Base-by-base conservation (phyloP, 768 basidiomycete genomes). In the Auriscalpium vulgare region DNA sequence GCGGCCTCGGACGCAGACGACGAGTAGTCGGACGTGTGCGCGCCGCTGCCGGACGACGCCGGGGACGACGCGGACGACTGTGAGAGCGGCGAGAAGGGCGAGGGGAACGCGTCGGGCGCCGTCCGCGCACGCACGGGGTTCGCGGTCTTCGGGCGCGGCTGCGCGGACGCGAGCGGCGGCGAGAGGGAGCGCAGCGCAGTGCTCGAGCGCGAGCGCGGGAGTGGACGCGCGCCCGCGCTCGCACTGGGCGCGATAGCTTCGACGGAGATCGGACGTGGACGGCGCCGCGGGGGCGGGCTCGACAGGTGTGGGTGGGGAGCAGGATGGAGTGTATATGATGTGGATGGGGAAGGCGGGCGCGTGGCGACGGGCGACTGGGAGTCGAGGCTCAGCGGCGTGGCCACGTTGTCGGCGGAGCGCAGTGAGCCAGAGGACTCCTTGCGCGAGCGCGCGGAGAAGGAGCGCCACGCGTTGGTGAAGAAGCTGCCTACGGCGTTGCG, bases 381-480 rank as follows among this genome's bases (percentile, higher is more conserved):
- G 13, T 8, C 40, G 47, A 13, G 43, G 36, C 6, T 40, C 2
- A 10, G 16, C 2, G 16, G 37, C 16, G 16, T 37, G 50, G 11
- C 14, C 16, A 1, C 14, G 11, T 43, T 10, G 2, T 43, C 40
- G 17, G 19, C 17, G 23, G 61, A 57, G 47, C 54, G 56, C 14
- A 57, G 16, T 10, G 61, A 62, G 17, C 50, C 34, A 5, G 53
- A 29, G 11, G 59, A 62, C 4, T 43, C 40, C 17, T 8, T 43
- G 14, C 40, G 40, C 13, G 14, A 13, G 1, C 40, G 40, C 13
- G 40, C 3, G 14, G 52, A 53, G 47, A 61, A 50, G 7, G 60
- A 45, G 37, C 63, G 62, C 58, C 62, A 63, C 16, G 63, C 63
- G n/a, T 64, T 62, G 35, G 54, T 13, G 44, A 61, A 37, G 40